phyloP scores from a whole-genome alignment of 768 basidiomycete species.

The Termitomyces sp. region DNA sequence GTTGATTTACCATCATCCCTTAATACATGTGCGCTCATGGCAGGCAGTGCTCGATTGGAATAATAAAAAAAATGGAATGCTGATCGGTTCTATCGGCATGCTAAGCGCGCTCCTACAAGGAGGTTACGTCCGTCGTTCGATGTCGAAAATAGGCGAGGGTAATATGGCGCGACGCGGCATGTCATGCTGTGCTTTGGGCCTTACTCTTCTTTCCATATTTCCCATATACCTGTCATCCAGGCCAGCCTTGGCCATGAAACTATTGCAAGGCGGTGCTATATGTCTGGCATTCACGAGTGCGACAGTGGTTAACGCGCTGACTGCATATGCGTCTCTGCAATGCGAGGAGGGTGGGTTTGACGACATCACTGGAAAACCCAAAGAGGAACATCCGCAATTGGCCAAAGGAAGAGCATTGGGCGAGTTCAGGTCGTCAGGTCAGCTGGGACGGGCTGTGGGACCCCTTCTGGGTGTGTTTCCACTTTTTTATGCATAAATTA shows the following conservation, averaged over 20 bases:
- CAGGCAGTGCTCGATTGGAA: conserved; percentile 78
- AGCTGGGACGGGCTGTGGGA: conserved; percentile 89
- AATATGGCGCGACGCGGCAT: conserved; percentile 82
- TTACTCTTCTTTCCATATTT: conserved; percentile 66
- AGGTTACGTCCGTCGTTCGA: conserved; percentile 85
- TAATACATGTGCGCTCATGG: neutral
- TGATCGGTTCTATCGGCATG: conserved; percentile 86
- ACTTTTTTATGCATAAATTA: conserved; percentile 7
- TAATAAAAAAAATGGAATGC: conserved; percentile 80
- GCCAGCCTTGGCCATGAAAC: conserved; percentile 38
- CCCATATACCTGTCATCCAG: conserved; percentile 46
- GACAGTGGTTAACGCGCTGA: conserved; percentile 91
- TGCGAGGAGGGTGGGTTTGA: conserved; percentile 70
- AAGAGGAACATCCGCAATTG: conserved; percentile 56
- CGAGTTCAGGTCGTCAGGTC: conserved; percentile 85
- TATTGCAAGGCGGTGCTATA: conserved; percentile 66
- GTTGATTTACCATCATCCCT: conserved; percentile 20
- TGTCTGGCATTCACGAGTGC: conserved; percentile 93
- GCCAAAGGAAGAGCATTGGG: conserved; percentile 85
- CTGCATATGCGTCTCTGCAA: conserved; percentile 85
- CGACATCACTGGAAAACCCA: conserved; percentile 48
- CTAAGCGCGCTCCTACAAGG: conserved; percentile 89
- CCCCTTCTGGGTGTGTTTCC: conserved; percentile 71
- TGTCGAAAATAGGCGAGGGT: conserved; percentile 71
- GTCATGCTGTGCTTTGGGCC: conserved; percentile 61